These are phyloP conservation scores for Pilatotrama ljubarskyi DNA, from an alignment of 768 basidiomycete genomes.

Conservation along the genomic window DNA sequence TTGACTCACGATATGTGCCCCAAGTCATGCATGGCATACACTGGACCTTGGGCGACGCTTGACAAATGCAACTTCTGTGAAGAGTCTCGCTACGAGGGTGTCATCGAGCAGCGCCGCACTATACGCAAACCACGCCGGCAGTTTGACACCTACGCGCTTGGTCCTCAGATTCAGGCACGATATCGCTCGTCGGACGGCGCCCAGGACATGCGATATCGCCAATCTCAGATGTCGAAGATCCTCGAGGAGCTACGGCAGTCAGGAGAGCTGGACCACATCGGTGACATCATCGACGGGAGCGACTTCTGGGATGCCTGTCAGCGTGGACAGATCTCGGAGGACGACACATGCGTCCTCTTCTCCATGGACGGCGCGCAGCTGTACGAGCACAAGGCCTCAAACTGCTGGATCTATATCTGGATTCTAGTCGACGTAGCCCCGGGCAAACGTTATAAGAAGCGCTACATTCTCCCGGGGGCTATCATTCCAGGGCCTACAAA, in stretches of 20 bases:
- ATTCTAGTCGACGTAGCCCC: constrained; percentile 27
- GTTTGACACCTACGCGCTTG: constrained; percentile 40
- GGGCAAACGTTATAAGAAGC: constrained; percentile 32
- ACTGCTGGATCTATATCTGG: constrained; percentile 37
- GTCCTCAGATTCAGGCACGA: constrained; percentile 45
- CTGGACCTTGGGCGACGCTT: constrained; percentile 35
- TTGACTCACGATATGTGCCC: constrained; percentile 42
- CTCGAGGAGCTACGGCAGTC: background rate
- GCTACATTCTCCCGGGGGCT: constrained; percentile 26
- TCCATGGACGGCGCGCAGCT: constrained; percentile 32
- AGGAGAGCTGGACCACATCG: constrained; percentile 1
- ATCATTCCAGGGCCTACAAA: constrained; percentile 34
- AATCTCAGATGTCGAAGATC: background rate
- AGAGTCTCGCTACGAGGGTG: constrained; percentile 31
- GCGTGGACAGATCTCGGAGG: constrained; percentile 21
- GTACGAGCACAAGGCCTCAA: constrained; percentile 32
- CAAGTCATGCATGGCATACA: constrained; percentile 42
- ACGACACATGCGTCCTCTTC: constrained; percentile 27
- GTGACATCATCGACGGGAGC: constrained; percentile 35
- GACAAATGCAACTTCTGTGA: constrained; percentile 35
- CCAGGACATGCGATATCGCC: background rate
- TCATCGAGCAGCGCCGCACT: background rate
- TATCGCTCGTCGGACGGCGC: constrained; percentile 17
- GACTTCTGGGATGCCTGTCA: constrained; percentile 29
- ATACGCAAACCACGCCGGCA: constrained; percentile 26